Base-by-base conservation (phyloP, 192 early-diverging fungal genomes). In the Fimicolochytrium jonesii region DNA sequence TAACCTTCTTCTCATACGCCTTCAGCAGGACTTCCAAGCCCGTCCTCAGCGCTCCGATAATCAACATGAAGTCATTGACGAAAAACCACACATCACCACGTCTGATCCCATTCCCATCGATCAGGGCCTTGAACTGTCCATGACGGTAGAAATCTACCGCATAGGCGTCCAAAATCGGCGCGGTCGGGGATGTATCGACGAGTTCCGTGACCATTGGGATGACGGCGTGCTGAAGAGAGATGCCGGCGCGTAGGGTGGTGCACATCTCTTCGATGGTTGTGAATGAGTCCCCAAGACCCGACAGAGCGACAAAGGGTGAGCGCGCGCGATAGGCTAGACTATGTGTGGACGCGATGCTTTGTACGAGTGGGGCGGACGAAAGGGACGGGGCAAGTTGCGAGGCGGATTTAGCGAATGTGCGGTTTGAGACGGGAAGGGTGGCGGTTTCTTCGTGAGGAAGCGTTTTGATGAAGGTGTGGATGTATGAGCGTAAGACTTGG, bases 221-320 rank as follows among this genome's bases (percentile, higher is more conserved):
- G 13, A 59, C 61, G 13, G 46, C 34, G 26, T 18, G 13, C 26
- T 64, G 61, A 20, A 71, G 33, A 4, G 29, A 28, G 32, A 67
- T 30, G 28, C 64, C 69, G 15, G 26, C 1, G 4, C 62, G 54
- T 4, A 54, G 30, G 23, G 55, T 66, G 5, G 20, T 6, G 42
- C 43, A 6, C 56, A 71, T 17, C 6, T 71, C 69, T 23, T 64
- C 4, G 23, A 60, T 45, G 17, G 62, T 39, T 0, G 6, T n/a
- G 23, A 59, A 71, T 3, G 33, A 18, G 48, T 71, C 69, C 15
- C 46, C 69, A n/a, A 34, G 17, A 3, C 69, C 69, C 10, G 69
- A 68, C 11, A 71, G 39, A 15, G 69, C 69, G 0, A 54, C 44
- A 37, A 71, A 71, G 7, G 69, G 55, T 5, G 69, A 71, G 30